phyloP scores from a whole-genome alignment of 2,329 filamentous ascomycete genomes.

The Colletotrichum sojae region DNA sequence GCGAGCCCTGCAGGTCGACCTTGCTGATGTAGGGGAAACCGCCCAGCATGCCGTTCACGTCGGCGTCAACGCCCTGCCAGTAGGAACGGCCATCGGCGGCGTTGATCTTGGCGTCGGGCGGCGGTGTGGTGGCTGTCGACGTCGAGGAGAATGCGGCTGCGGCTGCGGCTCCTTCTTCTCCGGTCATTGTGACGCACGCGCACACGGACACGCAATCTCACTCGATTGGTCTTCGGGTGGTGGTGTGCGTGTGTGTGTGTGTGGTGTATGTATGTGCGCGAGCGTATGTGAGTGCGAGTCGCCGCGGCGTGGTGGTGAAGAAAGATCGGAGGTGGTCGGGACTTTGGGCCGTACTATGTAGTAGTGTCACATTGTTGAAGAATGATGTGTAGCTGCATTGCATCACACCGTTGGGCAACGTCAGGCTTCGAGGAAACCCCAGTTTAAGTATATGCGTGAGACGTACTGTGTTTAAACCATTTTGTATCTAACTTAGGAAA shows the following conservation, averaged over 20 bases:
- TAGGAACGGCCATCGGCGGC: conserved; percentile 57
- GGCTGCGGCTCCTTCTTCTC: conserved; percentile 19
- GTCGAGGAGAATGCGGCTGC: conserved; percentile 5
- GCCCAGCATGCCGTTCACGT: conserved; percentile 83
- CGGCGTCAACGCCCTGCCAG: conserved; percentile 62
- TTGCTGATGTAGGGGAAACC: conserved; percentile 76
- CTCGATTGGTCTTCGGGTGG: conserved; percentile 2
- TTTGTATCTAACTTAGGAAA: not conserved
- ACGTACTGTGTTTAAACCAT: not conserved
- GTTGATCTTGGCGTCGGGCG: conserved; percentile 53
- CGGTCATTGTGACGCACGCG: conserved; percentile 26
- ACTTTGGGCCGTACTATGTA: not conserved
- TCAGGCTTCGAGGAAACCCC: conserved; percentile 1
- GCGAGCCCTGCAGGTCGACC: conserved; percentile 78
- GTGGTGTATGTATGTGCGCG: conserved; percentile 6
- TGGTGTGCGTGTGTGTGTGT: conserved; percentile 5
- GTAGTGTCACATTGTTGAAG: conserved; percentile 38
- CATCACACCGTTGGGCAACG: conserved; percentile 7
- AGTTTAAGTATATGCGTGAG: not conserved
- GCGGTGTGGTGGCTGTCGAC: conserved; percentile 29
- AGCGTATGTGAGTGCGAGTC: not conserved
- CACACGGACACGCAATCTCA: conserved; percentile 17
- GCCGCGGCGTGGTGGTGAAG: conserved; percentile 27
- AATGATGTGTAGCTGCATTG: conserved; percentile 29
- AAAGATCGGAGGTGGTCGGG: conserved; percentile 23